A percentile compares a stretch with the other conserved stretches of the same genome.
Conservation (phyloP, 257 asterid species). For the Nicotiana otophora region DNA sequence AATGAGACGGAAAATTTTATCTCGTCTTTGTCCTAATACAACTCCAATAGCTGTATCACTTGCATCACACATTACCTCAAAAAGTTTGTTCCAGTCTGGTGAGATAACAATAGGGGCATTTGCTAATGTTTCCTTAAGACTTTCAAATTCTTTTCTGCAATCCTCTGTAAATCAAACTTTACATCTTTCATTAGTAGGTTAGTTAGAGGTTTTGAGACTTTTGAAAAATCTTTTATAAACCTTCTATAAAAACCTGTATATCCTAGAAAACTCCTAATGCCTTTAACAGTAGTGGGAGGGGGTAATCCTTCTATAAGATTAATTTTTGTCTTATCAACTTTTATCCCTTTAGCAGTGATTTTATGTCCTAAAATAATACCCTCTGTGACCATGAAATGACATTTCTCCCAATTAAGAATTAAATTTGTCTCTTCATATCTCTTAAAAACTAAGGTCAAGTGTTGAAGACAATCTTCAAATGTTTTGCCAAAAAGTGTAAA, state of each 20-base stretch:
- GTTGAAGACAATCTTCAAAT: no score
- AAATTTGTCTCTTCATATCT: no score
- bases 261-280: no score
- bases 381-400: no score
- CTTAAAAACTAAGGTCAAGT: no score
- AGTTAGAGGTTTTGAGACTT: not conserved
- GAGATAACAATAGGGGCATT: not conserved
- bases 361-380: no score
- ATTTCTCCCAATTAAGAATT: no score
- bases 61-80: conserved; percentile 7
- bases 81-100: not conserved
- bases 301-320: no score
- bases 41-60: not conserved
- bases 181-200: not conserved
- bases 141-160: not conserved
- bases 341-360: no score
- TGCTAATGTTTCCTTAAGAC: not conserved
- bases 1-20: not conserved
- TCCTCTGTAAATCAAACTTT: not conserved
- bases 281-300: no score
- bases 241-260: not conserved
- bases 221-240: not conserved
- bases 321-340: no score
- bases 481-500: no score
- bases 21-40: not conserved